A percentile compares a stretch with the other conserved stretches of the same genome.
These are phyloP conservation scores for Paramecium pentaurelia DNA, from an alignment of 73 alveolate species.

Conservation along the genomic window DNA sequence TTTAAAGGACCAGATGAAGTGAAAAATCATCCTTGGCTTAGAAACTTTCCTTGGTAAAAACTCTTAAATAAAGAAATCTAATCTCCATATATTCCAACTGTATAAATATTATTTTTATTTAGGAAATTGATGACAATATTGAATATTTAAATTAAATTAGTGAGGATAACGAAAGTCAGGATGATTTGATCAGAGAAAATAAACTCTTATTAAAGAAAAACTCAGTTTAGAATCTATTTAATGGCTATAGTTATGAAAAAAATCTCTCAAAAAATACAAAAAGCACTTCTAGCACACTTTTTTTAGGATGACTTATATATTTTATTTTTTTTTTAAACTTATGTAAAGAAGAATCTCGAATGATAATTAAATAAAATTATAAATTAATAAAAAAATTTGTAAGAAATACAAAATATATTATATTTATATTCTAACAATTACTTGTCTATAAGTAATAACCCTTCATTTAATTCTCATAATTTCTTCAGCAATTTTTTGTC, in stretches of 20 bases:
- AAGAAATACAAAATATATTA: too few species aligned
- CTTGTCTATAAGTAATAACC: slow-evolving; percentile 42
- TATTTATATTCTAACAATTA: not conserved
- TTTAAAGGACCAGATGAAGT: slow-evolving; percentile 83
- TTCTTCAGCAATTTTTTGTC: slow-evolving; percentile 65
- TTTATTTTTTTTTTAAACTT: not conserved
- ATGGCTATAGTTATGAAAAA: not conserved
- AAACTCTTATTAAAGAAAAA: slow-evolving; percentile 61
- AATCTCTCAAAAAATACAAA: slow-evolving; percentile 22
- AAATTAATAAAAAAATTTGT: not conserved
- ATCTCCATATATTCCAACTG: slow-evolving; percentile 83
- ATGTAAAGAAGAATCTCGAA: not conserved
- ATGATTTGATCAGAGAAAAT: slow-evolving; percentile 55
- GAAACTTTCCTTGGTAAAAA: slow-evolving; percentile 81
- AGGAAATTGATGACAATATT: not conserved
- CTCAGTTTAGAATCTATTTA: slow-evolving; percentile 55
- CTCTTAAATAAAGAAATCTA: slow-evolving; percentile 77
- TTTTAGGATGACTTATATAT: not conserved
- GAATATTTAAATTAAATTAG: slow-evolving; percentile 9
- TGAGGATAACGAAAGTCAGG: slow-evolving; percentile 52
- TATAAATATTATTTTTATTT: not conserved
- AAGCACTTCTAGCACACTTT: slow-evolving; percentile 6
- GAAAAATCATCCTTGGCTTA: slow-evolving; percentile 86
- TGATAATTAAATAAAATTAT: not conserved
- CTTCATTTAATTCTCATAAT: slow-evolving; percentile 63